Conservation (phyloP, 1,284 basidiomycete genomes). For the Ceratobasidium sp. region DNA sequence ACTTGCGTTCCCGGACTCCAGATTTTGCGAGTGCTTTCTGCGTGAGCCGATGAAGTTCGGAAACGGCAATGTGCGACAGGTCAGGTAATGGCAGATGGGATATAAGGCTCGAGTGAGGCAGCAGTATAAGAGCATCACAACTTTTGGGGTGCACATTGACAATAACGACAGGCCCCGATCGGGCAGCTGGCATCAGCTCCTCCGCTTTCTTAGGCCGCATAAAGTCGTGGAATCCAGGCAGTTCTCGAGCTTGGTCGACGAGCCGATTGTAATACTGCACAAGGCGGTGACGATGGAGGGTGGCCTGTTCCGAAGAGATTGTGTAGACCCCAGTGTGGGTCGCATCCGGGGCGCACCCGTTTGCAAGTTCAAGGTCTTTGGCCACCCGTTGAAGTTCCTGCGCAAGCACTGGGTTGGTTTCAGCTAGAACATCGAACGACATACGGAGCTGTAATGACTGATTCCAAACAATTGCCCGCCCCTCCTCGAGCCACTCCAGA, state of each 20-base stretch:
- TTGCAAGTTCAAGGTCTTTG: background rate
- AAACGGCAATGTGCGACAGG: background rate
- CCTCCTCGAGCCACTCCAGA: conserved; percentile 27
- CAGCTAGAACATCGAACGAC: background rate
- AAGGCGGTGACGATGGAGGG: background rate
- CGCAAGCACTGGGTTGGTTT: background rate
- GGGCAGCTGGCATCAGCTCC: background rate
- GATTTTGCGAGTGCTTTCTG: background rate
- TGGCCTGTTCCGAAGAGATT: background rate
- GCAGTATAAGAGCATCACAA: conserved; percentile 1
- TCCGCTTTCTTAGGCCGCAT: background rate
- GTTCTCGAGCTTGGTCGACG: background rate
- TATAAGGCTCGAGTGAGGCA: background rate
- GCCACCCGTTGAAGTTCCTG: conserved; percentile 1
- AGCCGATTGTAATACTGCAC: conserved; percentile 4
- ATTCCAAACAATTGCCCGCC: background rate
- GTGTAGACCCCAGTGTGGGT: background rate
- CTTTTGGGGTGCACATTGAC: background rate
- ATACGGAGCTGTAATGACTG: conserved; percentile 14
- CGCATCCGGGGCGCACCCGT: background rate
- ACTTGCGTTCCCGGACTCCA: background rate
- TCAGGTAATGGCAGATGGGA: conserved; percentile 4
- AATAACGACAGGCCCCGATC: background rate
- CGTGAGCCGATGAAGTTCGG: background rate
- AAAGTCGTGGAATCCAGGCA: conserved; percentile 13